Percentiles rank a stretch among this genome's conserved stretches.
Conservation (phyloP, 768 basidiomycete genomes). For the Dendrothele bispora region DNA sequence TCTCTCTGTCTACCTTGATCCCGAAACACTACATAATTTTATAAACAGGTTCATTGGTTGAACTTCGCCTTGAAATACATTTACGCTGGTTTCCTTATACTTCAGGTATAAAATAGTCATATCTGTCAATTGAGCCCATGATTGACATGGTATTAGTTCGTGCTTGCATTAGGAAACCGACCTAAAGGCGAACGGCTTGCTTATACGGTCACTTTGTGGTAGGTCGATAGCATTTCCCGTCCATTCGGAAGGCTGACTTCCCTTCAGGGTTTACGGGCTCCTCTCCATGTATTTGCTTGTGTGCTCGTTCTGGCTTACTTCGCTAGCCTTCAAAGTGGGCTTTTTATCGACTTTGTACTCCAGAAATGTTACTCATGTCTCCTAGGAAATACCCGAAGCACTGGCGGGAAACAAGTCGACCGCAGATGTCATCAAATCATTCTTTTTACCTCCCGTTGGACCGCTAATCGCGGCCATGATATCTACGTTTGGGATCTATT, state of each 20-base stretch:
- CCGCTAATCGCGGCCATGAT: slow-evolving; percentile 61
- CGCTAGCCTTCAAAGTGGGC: slow-evolving; percentile 56
- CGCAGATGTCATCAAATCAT: slow-evolving; percentile 36
- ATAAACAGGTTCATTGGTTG: slow-evolving; percentile 7
- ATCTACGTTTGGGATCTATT: slow-evolving; percentile 55
- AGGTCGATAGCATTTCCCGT: not conserved
- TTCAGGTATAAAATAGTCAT: slow-evolving; percentile 28
- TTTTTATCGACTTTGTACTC: not conserved
- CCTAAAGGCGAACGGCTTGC: slow-evolving; percentile 71
- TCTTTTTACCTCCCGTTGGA: slow-evolving; percentile 57
- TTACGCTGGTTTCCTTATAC: slow-evolving; percentile 45
- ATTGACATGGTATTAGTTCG: slow-evolving; percentile 46
- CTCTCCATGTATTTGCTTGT: slow-evolving; percentile 62
- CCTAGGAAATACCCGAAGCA: slow-evolving; percentile 35
- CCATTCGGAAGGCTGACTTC: slow-evolving; percentile 8
- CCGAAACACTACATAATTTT: not conserved
- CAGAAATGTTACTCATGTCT: not conserved
- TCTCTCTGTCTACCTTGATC: not conserved
- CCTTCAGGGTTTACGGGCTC: slow-evolving; percentile 56
- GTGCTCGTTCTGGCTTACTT: slow-evolving; percentile 60
- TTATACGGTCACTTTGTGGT: slow-evolving; percentile 34
- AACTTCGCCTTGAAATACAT: slow-evolving; percentile 8
- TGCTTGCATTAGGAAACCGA: slow-evolving; percentile 73
- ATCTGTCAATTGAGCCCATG: not conserved
- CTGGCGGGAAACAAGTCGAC: slow-evolving; percentile 34